Evolutionary conservation across 495 filamentous ascomycete genomes (phyloP).

Genomic region (Penicillium alfredii): DNA sequence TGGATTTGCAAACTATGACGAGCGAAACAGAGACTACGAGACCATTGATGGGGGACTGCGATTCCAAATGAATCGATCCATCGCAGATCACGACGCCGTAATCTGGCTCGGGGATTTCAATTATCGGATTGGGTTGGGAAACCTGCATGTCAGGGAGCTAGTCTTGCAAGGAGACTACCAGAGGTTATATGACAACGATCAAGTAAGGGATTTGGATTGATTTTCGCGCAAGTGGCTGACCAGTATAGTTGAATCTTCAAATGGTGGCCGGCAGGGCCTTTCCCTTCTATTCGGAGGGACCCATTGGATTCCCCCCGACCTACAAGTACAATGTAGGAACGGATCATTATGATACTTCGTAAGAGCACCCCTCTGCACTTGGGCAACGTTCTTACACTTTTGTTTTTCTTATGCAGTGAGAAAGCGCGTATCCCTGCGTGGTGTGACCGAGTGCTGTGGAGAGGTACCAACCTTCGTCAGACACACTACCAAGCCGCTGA

Average conservation of each 20-base stretch:
- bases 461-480: slow-evolving; percentile 77
- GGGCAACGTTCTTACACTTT: neutral
- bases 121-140: slow-evolving; percentile 83
- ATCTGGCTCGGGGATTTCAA: slow-evolving; percentile 99
- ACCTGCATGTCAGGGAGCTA: slow-evolving; percentile 72
- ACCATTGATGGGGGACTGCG: slow-evolving; percentile 83
- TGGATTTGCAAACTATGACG: slow-evolving; percentile 95
- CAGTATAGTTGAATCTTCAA: slow-evolving; percentile 75
- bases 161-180: slow-evolving; percentile 65
- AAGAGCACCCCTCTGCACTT: slow-evolving; percentile 27
- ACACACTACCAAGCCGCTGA: slow-evolving; percentile 71
- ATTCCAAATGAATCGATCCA: slow-evolving; percentile 83
- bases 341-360: slow-evolving; percentile 90
- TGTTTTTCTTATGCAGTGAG: slow-evolving; percentile 48
- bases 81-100: slow-evolving; percentile 89
- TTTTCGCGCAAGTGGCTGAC: neutral
- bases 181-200: slow-evolving; percentile 86
- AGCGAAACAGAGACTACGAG: slow-evolving; percentile 85
- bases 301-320: slow-evolving; percentile 80
- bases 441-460: slow-evolving; percentile 89
- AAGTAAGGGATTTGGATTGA: slow-evolving; percentile 44
- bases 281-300: slow-evolving; percentile 81
- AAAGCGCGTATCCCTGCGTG: slow-evolving; percentile 93
- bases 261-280: slow-evolving; percentile 91
- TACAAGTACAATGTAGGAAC: slow-evolving; percentile 91